Evolutionary conservation across 768 basidiomycete genomes (phyloP), one percentile per base, ranked within the genome.

Genomic region (Lactarius vividus): DNA sequence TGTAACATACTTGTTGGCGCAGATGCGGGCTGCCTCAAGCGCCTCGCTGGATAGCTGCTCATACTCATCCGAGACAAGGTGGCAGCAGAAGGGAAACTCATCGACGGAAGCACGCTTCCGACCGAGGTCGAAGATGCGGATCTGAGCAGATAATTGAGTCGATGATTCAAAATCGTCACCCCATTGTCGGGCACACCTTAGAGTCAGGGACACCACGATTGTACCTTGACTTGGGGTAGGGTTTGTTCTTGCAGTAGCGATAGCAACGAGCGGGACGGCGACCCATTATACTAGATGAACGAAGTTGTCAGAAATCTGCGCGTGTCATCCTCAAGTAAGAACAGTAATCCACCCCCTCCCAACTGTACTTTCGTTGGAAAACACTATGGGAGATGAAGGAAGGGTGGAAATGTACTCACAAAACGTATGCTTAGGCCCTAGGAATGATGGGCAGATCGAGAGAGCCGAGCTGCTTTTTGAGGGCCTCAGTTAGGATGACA

Each of bases 211-310:
- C 96, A 92, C 94, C 95, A 82, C 95, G 94, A 82, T 96, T 96
- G 84, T 96, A 96, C 75, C 94, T 81, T 61, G 89, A 92, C 81
- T 94, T 96, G 65, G 92, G 94, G 83, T 92, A 96, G 29, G 96
- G 95, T 87, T 98, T 98, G 87, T 96, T 96, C 83, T 98, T 98
- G 87, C 95, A 98, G 84, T 98, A 98, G 72, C 95, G 90, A 83
- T 96, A 96, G 87, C 94, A 97, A 74, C 92, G 90, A 80, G 95
- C 94, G 70, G 95, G 94, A 84, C 94, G 92, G 78, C 94, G 93
- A 85, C 95, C 95, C 95, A 97, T 97, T 59, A 35, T 29, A 29
- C 58, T 63, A 52, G 13, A 4, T 67, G 4, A 55, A 40, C 3
- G 10, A 59, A 26, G 28, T 33, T 18, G 20, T 58, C 16, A 56